A percentile compares a stretch with the other conserved stretches of the same genome.
Evolutionary conservation across 768 basidiomycete species (phyloP).

Genomic region (Termitomyces sp.): DNA sequence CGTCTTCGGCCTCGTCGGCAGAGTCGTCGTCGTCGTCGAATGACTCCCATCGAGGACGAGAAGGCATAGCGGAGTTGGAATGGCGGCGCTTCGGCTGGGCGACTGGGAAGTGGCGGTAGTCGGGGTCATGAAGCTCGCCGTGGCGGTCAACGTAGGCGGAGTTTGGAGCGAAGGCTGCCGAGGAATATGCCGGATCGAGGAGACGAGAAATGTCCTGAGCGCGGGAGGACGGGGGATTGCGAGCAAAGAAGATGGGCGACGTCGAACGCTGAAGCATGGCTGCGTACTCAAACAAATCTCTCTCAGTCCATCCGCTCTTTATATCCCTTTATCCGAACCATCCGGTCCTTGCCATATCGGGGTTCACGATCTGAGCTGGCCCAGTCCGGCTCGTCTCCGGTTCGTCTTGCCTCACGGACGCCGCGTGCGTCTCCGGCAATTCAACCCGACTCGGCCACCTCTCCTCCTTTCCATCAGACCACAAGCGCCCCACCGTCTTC

Average conservation of each 20-base stretch:
- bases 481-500: too few species aligned
- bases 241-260: constrained; percentile 10
- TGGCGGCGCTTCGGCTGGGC: constrained; percentile 14
- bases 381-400: constrained; percentile 7
- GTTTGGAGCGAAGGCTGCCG: constrained; percentile 19
- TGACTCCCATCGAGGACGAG: constrained; percentile 29
- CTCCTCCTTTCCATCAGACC: too few species aligned
- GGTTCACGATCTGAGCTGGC: constrained; percentile 2
- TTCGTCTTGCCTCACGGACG: constrained; percentile 8
- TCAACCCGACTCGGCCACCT: background rate
- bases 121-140: constrained; percentile 63
- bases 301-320: background rate
- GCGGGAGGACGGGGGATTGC: constrained; percentile 17
- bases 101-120: constrained; percentile 58
- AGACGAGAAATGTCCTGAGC: constrained; percentile 48
- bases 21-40: constrained; percentile 19
- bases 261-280: constrained; percentile 10
- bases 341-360: constrained; percentile 8
- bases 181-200: constrained; percentile 58
- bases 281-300: background rate
- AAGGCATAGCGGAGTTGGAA: constrained; percentile 2
- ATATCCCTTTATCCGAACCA: constrained; percentile 9
- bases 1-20: constrained; percentile 15
- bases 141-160: constrained; percentile 53
- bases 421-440: constrained; percentile 7